Conservation (phyloP, 2,329 filamentous ascomycete species). For the Ascochyta rabiei region DNA sequence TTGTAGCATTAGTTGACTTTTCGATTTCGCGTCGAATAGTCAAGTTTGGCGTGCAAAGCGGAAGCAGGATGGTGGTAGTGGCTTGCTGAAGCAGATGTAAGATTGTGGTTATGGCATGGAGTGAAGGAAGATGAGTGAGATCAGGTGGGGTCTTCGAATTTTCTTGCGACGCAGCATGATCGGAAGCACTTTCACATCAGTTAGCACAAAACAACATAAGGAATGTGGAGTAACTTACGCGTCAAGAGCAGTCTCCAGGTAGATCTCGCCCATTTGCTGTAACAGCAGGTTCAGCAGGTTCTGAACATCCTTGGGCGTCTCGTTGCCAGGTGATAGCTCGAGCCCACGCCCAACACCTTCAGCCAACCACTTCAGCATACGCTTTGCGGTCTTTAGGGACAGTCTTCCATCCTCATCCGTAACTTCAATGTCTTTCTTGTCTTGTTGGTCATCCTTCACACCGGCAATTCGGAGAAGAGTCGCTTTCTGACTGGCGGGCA, state of each 20-base stretch:
- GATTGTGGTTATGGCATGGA: slow-evolving; percentile 84
- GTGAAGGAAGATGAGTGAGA: slow-evolving; percentile 77
- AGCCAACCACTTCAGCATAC: slow-evolving; percentile 97
- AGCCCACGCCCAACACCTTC: slow-evolving; percentile 91
- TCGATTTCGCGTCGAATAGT: slow-evolving; percentile 91
- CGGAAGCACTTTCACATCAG: slow-evolving; percentile 52
- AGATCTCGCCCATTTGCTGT: slow-evolving; percentile 85
- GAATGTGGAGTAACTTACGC: slow-evolving; percentile 48
- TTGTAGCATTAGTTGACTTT: slow-evolving; percentile 74
- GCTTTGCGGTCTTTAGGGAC: slow-evolving; percentile 85
- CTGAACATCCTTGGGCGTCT: slow-evolving; percentile 93
- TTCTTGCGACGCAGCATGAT: slow-evolving; percentile 78
- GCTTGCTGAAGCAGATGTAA: slow-evolving; percentile 93
- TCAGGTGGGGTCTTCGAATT: slow-evolving; percentile 85
- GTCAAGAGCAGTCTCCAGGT: slow-evolving; percentile 69
- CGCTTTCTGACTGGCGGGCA: slow-evolving; percentile 84
- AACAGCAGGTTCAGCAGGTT: slow-evolving; percentile 83
- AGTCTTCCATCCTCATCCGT: slow-evolving; percentile 86
- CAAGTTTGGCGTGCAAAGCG: slow-evolving; percentile 85
- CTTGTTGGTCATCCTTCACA: slow-evolving; percentile 73
- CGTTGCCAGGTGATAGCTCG: slow-evolving; percentile 83
- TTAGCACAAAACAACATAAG: slow-evolving; percentile 14
- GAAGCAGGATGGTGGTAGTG: slow-evolving; percentile 86
- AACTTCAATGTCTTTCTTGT: slow-evolving; percentile 87
- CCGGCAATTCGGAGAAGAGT: slow-evolving; percentile 92